Conservation (phyloP, 345 rosid species). For the Sonneratia caseolaris region DNA sequence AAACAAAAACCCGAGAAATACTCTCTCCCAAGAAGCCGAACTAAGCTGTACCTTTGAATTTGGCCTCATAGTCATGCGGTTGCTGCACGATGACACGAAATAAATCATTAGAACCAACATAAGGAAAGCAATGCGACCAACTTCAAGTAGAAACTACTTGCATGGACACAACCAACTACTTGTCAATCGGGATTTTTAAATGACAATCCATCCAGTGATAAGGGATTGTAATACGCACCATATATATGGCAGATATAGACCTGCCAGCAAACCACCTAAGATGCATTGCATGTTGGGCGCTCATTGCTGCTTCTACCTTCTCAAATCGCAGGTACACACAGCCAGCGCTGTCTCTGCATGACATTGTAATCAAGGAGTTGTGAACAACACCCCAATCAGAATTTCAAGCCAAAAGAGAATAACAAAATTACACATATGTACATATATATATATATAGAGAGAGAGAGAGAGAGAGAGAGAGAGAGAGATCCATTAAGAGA, state of each 20-base stretch:
- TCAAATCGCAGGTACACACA: slow-evolving; percentile 66
- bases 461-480: too few relatives aligned
- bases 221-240: slow-evolving; percentile 31
- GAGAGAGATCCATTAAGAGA: too few relatives aligned
- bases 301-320: slow-evolving; percentile 42
- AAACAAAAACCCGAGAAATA: not conserved
- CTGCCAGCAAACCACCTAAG: slow-evolving; percentile 91
- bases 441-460: too few relatives aligned
- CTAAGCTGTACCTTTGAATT: slow-evolving; percentile 31
- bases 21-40: not conserved
- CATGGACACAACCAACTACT: too few relatives aligned
- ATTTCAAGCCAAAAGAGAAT: not conserved
- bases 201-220: not conserved
- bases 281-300: slow-evolving; percentile 83
- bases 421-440: not conserved
- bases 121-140: not conserved
- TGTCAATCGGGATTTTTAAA: too few relatives aligned
- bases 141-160: too few relatives aligned
- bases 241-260: slow-evolving; percentile 64
- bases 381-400: not conserved
- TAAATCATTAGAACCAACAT: not conserved
- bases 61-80: slow-evolving; percentile 59
- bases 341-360: slow-evolving; percentile 66
- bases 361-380: not conserved
- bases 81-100: slow-evolving; percentile 26